phyloP scores from a whole-genome alignment of 176 grass and related monocot species.

The Phoenix roebelenii region DNA sequence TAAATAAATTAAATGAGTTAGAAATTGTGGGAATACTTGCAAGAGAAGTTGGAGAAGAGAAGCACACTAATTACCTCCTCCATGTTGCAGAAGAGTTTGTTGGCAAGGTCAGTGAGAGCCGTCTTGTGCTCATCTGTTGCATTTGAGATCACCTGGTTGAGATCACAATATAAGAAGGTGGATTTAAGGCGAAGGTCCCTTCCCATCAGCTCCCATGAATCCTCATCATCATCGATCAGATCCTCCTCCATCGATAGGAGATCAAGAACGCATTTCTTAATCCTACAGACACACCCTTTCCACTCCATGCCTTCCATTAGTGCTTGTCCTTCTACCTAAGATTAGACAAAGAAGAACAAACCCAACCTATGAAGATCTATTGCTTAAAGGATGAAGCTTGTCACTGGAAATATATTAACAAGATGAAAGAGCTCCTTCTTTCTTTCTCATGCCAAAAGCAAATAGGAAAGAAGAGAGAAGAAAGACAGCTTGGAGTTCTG shows the following conservation, averaged over 20 bases:
- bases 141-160: constrained; percentile 2
- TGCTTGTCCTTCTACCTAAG: too few species aligned
- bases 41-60: too few species aligned
- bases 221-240: constrained; percentile 6
- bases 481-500: too few species aligned
- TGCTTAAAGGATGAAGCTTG: too few species aligned
- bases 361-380: too few species aligned
- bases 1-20: not conserved
- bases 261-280: constrained; percentile 6
- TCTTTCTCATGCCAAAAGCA: too few species aligned
- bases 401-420: too few species aligned
- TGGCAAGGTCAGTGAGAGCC: constrained; percentile 3
- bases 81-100: constrained; percentile 9
- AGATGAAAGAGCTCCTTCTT: too few species aligned
- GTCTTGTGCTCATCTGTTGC: constrained; percentile 8
- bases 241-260: constrained; percentile 9
- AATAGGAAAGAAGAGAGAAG: too few species aligned
- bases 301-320: constrained; percentile 7
- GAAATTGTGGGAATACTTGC: too few species aligned
- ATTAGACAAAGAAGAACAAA: too few species aligned
- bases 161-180: constrained; percentile 16
- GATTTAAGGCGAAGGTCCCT: constrained; percentile 3
- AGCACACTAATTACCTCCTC: constrained; percentile 2
- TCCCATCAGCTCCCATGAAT: constrained; percentile 7
- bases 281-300: constrained; percentile 10